These are phyloP conservation scores for Pseudognaphalium luteoalbum DNA, from an alignment of 129 eudicot species.

Conservation along the genomic window DNA sequence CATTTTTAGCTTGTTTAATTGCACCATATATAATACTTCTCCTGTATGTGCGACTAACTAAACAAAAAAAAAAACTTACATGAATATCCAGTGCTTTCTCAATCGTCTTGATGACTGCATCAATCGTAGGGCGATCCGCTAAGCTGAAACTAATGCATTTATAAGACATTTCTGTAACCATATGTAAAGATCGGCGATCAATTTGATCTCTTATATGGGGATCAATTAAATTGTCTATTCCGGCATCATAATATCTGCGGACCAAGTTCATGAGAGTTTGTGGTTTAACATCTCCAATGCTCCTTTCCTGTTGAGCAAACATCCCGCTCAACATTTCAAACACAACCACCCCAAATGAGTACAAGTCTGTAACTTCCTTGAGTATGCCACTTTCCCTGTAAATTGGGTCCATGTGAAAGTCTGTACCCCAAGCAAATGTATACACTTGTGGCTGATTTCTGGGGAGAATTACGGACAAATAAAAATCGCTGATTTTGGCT, in stretches of 20 bases:
- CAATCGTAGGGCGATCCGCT: too few species aligned
- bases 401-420: background rate
- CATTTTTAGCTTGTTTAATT: too few species aligned
- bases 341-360: background rate
- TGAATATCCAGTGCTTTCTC: too few species aligned
- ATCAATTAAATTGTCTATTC: background rate
- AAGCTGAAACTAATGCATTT: too few species aligned
- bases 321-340: slow-evolving; percentile 2
- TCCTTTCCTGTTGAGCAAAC: background rate
- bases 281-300: background rate
- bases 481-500: background rate
- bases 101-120: too few species aligned
- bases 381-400: background rate
- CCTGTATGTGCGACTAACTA: too few species aligned
- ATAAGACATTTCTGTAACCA: too few species aligned
- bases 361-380: background rate
- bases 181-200: too few species aligned
- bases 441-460: background rate
- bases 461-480: background rate
- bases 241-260: background rate
- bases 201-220: too few species aligned
- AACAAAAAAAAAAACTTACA: too few species aligned
- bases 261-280: background rate
- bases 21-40: background rate
- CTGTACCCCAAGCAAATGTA: background rate